Conservation (phyloP, 208 protist species). For the Herpetomonas tarakana region DNA sequence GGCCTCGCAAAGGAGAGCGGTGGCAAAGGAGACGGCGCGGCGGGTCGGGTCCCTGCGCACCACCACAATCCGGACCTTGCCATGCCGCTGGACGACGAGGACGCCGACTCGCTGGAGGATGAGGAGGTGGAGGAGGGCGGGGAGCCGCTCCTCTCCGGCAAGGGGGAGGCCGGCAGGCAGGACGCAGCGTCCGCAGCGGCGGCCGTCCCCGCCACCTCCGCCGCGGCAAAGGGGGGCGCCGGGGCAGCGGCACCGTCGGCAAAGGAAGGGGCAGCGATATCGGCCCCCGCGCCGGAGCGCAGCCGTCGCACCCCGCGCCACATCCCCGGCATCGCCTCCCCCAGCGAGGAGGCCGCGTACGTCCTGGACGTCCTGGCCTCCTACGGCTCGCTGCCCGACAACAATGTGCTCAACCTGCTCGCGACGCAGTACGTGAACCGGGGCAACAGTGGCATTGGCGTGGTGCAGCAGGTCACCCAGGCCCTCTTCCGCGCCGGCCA, state of each 20-base stretch:
- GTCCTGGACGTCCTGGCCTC: conserved; percentile 52
- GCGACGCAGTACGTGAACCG: conserved; percentile 20
- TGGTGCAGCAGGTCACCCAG: conserved; percentile 25
- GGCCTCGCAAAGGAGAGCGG: not conserved
- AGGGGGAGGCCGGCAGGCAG: not conserved
- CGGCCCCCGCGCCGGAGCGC: conserved; percentile 1
- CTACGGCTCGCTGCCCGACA: conserved; percentile 50
- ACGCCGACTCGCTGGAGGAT: not conserved
- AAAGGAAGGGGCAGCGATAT: not conserved
- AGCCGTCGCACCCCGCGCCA: conserved; percentile 11
- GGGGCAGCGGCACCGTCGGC: conserved; percentile 3
- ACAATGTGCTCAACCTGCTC: conserved; percentile 41
- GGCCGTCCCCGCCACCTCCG: not conserved
- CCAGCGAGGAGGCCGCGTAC: conserved; percentile 54
- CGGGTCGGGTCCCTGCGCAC: no score
- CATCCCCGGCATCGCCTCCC: conserved; percentile 28
- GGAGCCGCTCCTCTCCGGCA: not conserved
- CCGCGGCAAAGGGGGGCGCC: conserved; percentile 1
- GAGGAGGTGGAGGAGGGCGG: not conserved
- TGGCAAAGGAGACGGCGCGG: not conserved
- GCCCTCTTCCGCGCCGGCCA: conserved; percentile 37
- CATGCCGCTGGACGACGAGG: not conserved
- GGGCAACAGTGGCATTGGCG: conserved; percentile 11
- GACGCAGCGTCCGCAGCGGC: not conserved
- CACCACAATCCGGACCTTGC: not conserved